phyloP scores from a whole-genome alignment of 495 filamentous ascomycete species.

The Lepidopterella palustris region DNA sequence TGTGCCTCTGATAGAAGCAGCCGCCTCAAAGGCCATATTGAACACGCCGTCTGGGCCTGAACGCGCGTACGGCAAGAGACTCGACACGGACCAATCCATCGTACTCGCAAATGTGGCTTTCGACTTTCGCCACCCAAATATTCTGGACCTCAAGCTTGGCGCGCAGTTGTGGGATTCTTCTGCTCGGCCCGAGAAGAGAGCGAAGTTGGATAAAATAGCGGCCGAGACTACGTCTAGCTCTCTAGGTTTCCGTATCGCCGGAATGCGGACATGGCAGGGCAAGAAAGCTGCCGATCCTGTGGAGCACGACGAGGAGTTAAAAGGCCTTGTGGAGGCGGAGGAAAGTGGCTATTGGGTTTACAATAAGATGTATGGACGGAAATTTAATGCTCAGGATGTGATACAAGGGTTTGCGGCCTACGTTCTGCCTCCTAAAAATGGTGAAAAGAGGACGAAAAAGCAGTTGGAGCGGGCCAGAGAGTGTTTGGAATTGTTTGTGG shows the following conservation, averaged over 20 bases:
- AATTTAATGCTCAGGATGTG: constrained; percentile 64
- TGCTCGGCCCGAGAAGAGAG: constrained; percentile 68
- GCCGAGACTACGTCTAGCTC: constrained; percentile 72
- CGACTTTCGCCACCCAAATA: constrained; percentile 79
- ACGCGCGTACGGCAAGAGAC: constrained; percentile 34
- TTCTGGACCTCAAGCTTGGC: constrained; percentile 92
- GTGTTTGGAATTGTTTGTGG: constrained; percentile 56
- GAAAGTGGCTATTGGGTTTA: constrained; percentile 63
- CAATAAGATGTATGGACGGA: constrained; percentile 81
- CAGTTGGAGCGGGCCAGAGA: constrained; percentile 44
- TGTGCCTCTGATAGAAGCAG: constrained; percentile 8
- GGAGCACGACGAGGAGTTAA: constrained; percentile 34
- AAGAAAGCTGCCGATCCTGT: constrained; percentile 42
- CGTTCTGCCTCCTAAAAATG: constrained; percentile 49
- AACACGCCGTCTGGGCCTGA: too few relatives aligned
- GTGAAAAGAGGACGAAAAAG: background rate
- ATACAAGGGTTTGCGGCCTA: constrained; percentile 68
- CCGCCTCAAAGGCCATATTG: constrained; percentile 45
- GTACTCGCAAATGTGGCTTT: constrained; percentile 81
- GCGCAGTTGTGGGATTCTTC: constrained; percentile 78
- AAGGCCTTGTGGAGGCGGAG: constrained; percentile 40
- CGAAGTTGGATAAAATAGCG: constrained; percentile 70
- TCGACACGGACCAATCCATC: constrained; percentile 66
- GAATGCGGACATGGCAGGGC: constrained; percentile 88
- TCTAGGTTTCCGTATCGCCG: constrained; percentile 81